A percentile compares a stretch with the other conserved stretches of the same genome.
Evolutionary conservation across 495 filamentous ascomycete species (phyloP).

Genomic region (Elaphomyces granulatus): DNA sequence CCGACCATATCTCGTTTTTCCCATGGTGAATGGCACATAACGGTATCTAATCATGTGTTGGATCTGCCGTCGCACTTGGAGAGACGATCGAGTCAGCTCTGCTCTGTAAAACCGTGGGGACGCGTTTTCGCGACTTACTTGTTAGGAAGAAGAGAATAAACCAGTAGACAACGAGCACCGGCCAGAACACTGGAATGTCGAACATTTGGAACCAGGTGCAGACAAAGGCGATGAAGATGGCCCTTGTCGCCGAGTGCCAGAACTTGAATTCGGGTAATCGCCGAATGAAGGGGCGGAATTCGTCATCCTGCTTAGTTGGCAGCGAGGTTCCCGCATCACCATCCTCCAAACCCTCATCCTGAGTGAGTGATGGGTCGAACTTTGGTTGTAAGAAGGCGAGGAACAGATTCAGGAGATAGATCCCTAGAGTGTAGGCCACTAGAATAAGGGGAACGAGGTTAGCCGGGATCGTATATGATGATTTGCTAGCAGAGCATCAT

Average conservation of each 20-base stretch:
- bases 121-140: conserved; percentile 47
- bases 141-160: conserved; percentile 88
- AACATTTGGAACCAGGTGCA: conserved; percentile 91
- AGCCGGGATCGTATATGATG: too few species aligned
- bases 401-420: conserved; percentile 98
- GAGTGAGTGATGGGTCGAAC: conserved; percentile 93
- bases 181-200: conserved; percentile 98
- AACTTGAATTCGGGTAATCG: conserved; percentile 98
- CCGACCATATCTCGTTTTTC: conserved; percentile 65
- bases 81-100: too few species aligned
- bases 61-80: conserved; percentile 86
- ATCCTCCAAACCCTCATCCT: conserved; percentile 93
- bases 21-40: conserved; percentile 90
- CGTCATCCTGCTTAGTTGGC: conserved; percentile 87
- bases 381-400: conserved; percentile 97
- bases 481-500: too few species aligned
- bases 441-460: conserved; percentile 1
- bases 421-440: conserved; percentile 97
- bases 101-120: background rate
- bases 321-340: conserved; percentile 54
- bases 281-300: conserved; percentile 94
- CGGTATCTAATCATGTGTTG: conserved; percentile 99
- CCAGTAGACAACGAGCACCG: conserved; percentile 96
- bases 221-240: conserved; percentile 66
- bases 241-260: conserved; percentile 89